phyloP scores from a whole-genome alignment of 768 basidiomycete species.

The Botryobasidium botryosum region DNA sequence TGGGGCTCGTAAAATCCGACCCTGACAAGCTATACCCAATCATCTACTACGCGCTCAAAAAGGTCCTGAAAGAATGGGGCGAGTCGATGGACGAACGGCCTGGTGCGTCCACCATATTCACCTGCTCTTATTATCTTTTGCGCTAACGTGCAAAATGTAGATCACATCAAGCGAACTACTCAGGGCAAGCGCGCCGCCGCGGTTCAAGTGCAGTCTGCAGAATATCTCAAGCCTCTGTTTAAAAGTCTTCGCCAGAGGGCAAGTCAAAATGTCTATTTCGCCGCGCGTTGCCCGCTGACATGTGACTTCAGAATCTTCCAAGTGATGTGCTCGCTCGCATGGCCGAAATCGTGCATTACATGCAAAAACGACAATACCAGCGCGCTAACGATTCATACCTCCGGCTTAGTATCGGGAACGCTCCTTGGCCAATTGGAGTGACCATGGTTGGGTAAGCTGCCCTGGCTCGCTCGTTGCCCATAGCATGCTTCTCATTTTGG shows the following conservation, averaged over 20 bases:
- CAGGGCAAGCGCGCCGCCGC: conserved; percentile 92
- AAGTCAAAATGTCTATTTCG: conserved; percentile 20
- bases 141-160: too few relatives aligned
- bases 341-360: conserved; percentile 87
- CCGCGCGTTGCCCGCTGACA: neutral
- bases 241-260: conserved; percentile 77
- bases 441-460: conserved; percentile 88
- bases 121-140: too few relatives aligned
- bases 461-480: neutral
- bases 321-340: conserved; percentile 71
- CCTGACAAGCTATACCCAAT: conserved; percentile 92
- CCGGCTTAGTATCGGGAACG: conserved; percentile 92
- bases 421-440: conserved; percentile 99
- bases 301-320: conserved; percentile 39
- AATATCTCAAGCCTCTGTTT: conserved; percentile 95
- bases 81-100: conserved; percentile 88
- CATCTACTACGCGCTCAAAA: conserved; percentile 91
- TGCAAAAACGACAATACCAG: conserved; percentile 94
- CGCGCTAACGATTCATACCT: conserved; percentile 94
- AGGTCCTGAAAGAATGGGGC: conserved; percentile 89
- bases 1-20: conserved; percentile 70
- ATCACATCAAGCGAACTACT: conserved; percentile 68
- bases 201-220: conserved; percentile 86
- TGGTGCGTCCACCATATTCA: too few relatives aligned
- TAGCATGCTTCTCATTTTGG: neutral